These are phyloP conservation scores for Aspergillus tanneri DNA, from an alignment of 2,329 filamentous ascomycete genomes.

Conservation along the genomic window DNA sequence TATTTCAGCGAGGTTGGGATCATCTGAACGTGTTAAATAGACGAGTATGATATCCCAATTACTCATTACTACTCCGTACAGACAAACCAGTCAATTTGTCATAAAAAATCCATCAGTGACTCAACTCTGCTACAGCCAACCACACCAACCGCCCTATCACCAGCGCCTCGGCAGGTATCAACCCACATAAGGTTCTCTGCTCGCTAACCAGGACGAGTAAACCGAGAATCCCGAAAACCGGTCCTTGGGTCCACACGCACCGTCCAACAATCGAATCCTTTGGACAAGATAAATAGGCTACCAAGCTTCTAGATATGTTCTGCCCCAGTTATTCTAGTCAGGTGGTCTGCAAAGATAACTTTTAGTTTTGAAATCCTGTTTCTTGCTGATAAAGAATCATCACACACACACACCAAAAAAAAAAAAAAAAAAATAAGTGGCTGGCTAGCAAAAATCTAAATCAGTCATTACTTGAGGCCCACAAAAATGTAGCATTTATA, in stretches of 20 bases:
- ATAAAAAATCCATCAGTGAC: not conserved
- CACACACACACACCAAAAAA: no score
- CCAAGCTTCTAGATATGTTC: slow-evolving; percentile 7
- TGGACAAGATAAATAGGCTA: not conserved
- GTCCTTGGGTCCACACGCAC: slow-evolving; percentile 6
- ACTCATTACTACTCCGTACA: not conserved
- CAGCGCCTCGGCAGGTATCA: not conserved
- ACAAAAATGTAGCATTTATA: no score
- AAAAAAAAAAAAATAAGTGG: no score
- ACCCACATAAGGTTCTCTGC: not conserved
- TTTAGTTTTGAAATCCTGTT: not conserved
- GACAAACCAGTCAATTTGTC: not conserved
- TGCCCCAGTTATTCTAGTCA: slow-evolving; percentile 5
- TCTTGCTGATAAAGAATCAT: no score
- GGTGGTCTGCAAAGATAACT: slow-evolving; percentile 5
- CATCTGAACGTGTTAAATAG: no score
- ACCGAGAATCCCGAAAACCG: not conserved
- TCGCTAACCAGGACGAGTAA: not conserved
- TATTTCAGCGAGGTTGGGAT: no score
- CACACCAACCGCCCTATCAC: not conserved
- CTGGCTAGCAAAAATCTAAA: no score
- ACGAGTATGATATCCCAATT: no score
- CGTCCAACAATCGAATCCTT: not conserved
- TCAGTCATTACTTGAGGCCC: no score
- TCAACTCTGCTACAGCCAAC: not conserved